Base-by-base conservation (phyloP, 106 monocot genomes). In the Apostasia ramifera region DNA sequence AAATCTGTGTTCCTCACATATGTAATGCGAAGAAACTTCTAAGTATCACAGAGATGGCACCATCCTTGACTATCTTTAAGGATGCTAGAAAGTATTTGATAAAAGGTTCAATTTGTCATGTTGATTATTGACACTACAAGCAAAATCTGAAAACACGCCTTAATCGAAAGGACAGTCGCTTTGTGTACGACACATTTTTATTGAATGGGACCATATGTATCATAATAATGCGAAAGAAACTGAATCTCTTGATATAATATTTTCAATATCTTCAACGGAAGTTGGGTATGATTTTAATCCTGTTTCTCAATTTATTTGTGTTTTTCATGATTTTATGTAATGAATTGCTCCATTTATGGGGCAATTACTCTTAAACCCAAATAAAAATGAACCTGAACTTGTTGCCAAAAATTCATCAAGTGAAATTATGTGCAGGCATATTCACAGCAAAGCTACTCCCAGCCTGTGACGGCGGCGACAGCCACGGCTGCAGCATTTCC, bases 371-470 rank as follows among this genome's bases (percentile, higher is more conserved):
- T 39, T 11, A 49, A 51, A 45, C 58, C 11, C 47, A 67, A 3
- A 15, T 13, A 0, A 13, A 40, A 66, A 2, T 14, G 26, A 14
- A 4, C 40, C n/a, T 69, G 15, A 8, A 44, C 15, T 46, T 61
- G 39, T 39, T 75, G 45, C 45, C 62, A 1, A 42, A 45, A 6
- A 43, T 15, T 57, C 51, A 43, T 57, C 1, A 39, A 68, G 40
- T 59, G 8, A 26, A 26, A 26, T 26, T 26, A 26, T 75, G 54
- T 71, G 8, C 52, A 89, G 93, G 83, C 77, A 61, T 85, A 92
- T 66, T 52, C 86, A 40, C 86, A 82, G 68, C 93, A 82, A 70
- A 74, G 40, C 54, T 85, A 83, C 77, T 71, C 83, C 2, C 86
- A 79, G 39, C 79, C 88, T 2, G 38, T 81, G 39, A 64, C 76